Evolutionary conservation across 768 basidiomycete genomes (phyloP), one percentile per base, ranked within the genome.

Genomic region (Steccherinum ochraceum): DNA sequence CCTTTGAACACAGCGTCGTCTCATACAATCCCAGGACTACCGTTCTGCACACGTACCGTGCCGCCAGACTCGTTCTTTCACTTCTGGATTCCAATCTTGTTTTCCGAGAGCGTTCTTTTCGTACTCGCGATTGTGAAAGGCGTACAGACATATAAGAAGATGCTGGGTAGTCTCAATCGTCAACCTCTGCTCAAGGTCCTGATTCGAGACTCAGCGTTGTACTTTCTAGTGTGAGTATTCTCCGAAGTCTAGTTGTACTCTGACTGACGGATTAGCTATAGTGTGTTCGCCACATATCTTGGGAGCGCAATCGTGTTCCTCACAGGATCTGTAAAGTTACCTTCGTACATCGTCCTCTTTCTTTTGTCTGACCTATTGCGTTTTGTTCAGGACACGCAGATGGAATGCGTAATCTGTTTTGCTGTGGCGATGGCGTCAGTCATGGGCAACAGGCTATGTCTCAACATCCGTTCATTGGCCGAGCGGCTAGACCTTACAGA

Each of bases 31-130:
- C 48, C 46, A 20, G 45, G 49, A 35, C n/a, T 55, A 5, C 52
- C 60, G 7, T 76, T 78, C 51, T 83, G 81, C 58, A 52, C 68
- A 10, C 71, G 76, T 4, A 40, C 42, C 10, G 59, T 16, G 63
- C 25, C 58, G 79, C 5, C 67, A 77, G 3, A 12, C 30, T 35
- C 71, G 35, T 78, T 80, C 59, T 82, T 71, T 57, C 65, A 71
- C n/a, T 80, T 80, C 62, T 84, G 82, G 82, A 72, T 83, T 41
- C 81, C 81, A 1, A 71, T 80, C 56, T 66, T 84, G 16, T 58
- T 67, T 2, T 81, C 76, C 35, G 82, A 84, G 58, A 72, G 63
- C 51, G 58, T 81, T 1, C 67, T 83, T 0, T 81, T 80, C 52
- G 57, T 54, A 3, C 61, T 82, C 39, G 79, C 80, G 4, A 56